phyloP scores from a whole-genome alignment of 768 basidiomycete species.

The Mycena capillaripes region DNA sequence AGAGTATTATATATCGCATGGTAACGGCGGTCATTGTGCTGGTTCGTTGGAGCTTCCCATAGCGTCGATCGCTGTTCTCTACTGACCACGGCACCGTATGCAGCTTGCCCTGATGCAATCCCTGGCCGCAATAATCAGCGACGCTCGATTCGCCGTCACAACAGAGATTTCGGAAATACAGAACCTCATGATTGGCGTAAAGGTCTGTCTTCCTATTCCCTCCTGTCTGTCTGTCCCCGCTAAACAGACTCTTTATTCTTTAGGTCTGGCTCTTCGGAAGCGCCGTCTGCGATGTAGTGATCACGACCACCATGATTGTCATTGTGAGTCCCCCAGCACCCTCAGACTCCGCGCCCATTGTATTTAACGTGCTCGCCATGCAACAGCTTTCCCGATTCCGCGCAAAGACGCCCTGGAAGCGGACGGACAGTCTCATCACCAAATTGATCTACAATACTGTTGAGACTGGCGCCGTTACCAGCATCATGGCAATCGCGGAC shows the following conservation, averaged over 20 bases:
- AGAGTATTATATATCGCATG: background rate
- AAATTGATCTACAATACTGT: background rate
- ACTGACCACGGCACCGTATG: background rate
- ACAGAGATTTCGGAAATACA: background rate
- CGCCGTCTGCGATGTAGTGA: slow-evolving; percentile 22
- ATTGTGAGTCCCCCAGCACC: slow-evolving; percentile 14
- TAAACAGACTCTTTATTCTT: too few species aligned
- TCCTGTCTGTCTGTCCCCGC: too few species aligned
- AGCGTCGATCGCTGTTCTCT: too few species aligned
- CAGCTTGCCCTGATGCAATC: slow-evolving; percentile 29
- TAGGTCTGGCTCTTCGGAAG: slow-evolving; percentile 34
- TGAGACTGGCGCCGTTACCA: background rate
- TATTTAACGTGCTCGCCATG: background rate
- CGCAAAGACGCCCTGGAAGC: background rate
- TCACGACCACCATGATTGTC: slow-evolving; percentile 17
- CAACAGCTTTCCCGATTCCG: background rate
- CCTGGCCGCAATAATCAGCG: slow-evolving; percentile 6
- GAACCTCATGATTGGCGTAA: slow-evolving; percentile 18
- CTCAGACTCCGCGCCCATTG: too few species aligned
- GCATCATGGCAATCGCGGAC: background rate
- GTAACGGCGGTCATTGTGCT: background rate
- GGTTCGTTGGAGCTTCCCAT: background rate
- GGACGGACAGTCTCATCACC: background rate
- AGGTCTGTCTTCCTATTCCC: background rate
- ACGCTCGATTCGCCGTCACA: background rate